These are phyloP conservation scores for Alopecurus myosuroides DNA, from an alignment of 176 grass and related monocot genomes.

Conservation along the genomic window DNA sequence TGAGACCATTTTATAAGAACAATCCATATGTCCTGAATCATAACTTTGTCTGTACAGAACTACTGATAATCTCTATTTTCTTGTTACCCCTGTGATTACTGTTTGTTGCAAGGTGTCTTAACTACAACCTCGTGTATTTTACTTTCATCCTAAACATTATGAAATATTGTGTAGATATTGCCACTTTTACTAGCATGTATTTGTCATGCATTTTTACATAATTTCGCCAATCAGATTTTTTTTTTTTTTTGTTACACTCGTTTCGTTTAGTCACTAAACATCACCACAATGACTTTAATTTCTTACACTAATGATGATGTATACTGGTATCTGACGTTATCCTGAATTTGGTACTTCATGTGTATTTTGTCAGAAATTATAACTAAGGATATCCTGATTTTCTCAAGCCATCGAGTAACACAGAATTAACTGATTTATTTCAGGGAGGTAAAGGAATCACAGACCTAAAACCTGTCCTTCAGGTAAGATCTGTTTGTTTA, in stretches of 20 bases:
- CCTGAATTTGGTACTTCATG: neutral
- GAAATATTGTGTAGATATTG: neutral
- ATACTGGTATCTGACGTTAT: neutral
- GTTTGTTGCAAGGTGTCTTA: slow-evolving; percentile 3
- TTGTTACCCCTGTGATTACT: neutral
- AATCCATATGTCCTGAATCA: neutral
- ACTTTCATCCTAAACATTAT: neutral
- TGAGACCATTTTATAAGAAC: slow-evolving; percentile 2
- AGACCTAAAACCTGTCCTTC: slow-evolving; percentile 63
- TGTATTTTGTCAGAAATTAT: neutral
- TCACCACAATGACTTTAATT: neutral
- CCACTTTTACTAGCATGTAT: neutral
- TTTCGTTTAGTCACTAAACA: neutral
- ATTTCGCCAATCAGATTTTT: neutral
- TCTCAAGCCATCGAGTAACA: slow-evolving; percentile 6
- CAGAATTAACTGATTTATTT: slow-evolving; percentile 25
- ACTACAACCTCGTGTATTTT: neutral
- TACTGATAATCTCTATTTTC: neutral
- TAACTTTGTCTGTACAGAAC: neutral
- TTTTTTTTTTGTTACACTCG: neutral
- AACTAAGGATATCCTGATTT: slow-evolving; percentile 7
- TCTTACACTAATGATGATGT: neutral
- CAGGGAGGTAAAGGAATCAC: slow-evolving; percentile 95
- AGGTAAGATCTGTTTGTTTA: slow-evolving; percentile 43
- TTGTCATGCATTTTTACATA: neutral